Evolutionary conservation across 2,329 filamentous ascomycete species (phyloP), one percentile per base, ranked within the genome.

Genomic region (Ophiostoma quercus): DNA sequence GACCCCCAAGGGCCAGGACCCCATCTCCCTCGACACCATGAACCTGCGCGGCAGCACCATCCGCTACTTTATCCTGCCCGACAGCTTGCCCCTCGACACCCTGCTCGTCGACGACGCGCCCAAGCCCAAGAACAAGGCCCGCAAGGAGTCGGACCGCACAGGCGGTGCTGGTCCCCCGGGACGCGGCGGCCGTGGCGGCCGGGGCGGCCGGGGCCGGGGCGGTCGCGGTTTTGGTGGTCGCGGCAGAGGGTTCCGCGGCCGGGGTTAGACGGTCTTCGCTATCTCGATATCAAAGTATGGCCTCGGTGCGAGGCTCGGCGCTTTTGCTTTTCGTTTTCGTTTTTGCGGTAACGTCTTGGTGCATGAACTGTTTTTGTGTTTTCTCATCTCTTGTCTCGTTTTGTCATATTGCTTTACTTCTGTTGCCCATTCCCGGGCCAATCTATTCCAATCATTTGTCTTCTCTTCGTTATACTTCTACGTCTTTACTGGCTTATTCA

Each of bases 91-190:
- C 54, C 87, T 99, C 74, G 95, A 99, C 80, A 97, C 94, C 57
- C 86, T 99, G 68, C 86, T 99, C 73, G 93, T 99, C 75, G 95
- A 99, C 79, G 95, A 99, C 81, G 89, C 92, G 76, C 93, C 94
- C 68, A 99, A 99, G 85, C 94, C 95, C 72, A 98, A 98, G 90
- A 99, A 99, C 84, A 99, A 99, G 88, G 94, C 95, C 34, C 88
- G 94, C 78, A 99, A 99, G 85, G 95, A 98, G 82, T 85, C 85
- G 41, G 86, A 87, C 71, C 83, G 89, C 66, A 85, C 87, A 63
- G 83, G 78, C 37, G 84, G 84, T 63, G 79, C 34, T 84, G 84
- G 65, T 80, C 84, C 43, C 83, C 62, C 87, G 71, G 80, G 85
- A 22, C 72, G 75, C 2, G 73, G 76, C 69, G 75, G 76, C 1